phyloP scores from a whole-genome alignment of 352 stramenopile genomes.

The Globisporangium lucens region DNA sequence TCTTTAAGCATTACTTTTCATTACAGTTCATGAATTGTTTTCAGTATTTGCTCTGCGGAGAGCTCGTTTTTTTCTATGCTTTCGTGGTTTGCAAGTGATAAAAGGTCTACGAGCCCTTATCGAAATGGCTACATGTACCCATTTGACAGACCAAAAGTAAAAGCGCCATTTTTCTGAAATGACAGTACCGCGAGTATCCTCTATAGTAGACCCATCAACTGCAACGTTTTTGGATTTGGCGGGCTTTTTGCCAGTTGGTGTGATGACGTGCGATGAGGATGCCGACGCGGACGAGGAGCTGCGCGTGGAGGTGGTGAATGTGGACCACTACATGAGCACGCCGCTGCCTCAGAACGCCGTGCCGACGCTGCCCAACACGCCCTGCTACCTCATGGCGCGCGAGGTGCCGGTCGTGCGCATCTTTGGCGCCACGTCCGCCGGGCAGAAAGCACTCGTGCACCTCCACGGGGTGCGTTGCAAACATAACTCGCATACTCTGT shows the following conservation, averaged over 20 bases:
- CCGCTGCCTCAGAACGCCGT: conserved; percentile 57
- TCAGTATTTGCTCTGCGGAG: neutral
- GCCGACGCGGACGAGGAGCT: conserved; percentile 37
- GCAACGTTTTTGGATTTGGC: neutral
- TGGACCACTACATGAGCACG: conserved; percentile 78
- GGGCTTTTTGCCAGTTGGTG: neutral
- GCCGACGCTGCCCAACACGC: conserved; percentile 39
- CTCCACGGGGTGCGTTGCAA: conserved; percentile 69
- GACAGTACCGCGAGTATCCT: neutral
- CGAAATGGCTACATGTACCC: neutral
- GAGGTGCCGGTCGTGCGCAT: conserved; percentile 87
- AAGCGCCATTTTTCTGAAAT: neutral
- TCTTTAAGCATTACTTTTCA: neutral
- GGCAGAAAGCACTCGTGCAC: conserved; percentile 89
- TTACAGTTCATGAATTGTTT: neutral
- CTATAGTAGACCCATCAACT: neutral
- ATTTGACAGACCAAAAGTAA: too few relatives aligned
- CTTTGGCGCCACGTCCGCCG: conserved; percentile 86
- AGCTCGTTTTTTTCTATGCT: neutral
- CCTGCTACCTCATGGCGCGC: conserved; percentile 63
- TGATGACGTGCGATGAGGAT: neutral
- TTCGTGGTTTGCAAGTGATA: neutral
- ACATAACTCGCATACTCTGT: neutral
- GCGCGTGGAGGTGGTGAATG: conserved; percentile 69
- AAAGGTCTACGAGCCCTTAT: neutral